A percentile compares a stretch with the other conserved stretches of the same genome.
Evolutionary conservation across 192 early-diverging fungal genomes (phyloP).

Genomic region (Coemansia sp.): DNA sequence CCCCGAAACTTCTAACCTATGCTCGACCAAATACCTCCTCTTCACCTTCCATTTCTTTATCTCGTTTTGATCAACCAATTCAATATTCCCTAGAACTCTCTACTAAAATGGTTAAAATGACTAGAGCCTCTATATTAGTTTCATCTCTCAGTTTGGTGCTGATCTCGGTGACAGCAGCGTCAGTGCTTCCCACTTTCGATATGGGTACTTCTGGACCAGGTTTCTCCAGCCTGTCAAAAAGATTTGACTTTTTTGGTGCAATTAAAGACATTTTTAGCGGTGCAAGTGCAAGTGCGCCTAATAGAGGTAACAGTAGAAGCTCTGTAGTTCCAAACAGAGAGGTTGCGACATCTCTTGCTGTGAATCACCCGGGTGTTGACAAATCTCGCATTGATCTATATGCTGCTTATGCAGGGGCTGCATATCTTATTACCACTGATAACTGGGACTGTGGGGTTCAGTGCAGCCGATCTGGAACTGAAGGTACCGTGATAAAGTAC

Average conservation of each 20-base stretch:
- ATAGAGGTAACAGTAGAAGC: not conserved
- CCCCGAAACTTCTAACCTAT: too few species aligned
- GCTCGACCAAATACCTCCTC: too few species aligned
- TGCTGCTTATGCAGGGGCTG: conserved; percentile 33
- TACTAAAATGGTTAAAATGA: too few species aligned
- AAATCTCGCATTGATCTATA: conserved; percentile 16
- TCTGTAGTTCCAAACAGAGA: not conserved
- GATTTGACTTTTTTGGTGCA: not conserved
- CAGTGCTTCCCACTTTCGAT: not conserved
- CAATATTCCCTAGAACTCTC: too few species aligned
- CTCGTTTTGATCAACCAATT: too few species aligned
- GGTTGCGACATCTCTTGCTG: not conserved
- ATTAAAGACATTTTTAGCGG: not conserved
- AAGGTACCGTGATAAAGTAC: conserved; percentile 22
- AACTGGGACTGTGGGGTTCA: conserved; percentile 25
- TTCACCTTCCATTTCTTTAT: too few species aligned
- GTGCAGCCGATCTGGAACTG: conserved; percentile 25
- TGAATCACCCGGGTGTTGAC: not conserved
- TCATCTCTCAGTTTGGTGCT: not conserved
- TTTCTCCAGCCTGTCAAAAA: not conserved
- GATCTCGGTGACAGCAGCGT: not conserved
- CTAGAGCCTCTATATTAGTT: too few species aligned
- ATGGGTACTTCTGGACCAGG: not conserved
- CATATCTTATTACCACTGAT: conserved; percentile 9
- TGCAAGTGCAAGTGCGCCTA: not conserved